Base-by-base conservation (phyloP, 1,284 basidiomycete species). In the Microbotryum violaceum region DNA sequence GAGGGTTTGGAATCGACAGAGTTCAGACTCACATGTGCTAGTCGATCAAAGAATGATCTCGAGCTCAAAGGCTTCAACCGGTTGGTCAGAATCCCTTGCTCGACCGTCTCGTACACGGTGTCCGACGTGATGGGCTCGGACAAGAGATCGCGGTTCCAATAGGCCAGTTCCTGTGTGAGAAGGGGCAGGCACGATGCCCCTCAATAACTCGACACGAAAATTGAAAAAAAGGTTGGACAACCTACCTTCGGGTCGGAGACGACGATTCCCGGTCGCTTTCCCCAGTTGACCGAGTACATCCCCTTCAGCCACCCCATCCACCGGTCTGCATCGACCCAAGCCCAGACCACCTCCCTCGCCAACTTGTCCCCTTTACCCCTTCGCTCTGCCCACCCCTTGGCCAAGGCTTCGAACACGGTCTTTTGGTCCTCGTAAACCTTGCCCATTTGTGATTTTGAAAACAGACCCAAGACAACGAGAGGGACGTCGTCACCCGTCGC, bases 251-350 rank as follows among this genome's bases (percentile, higher is more conserved):
- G 89, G 75, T 94, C 87, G 1, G 87, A 81, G 56, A 96, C 81
- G 20, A 93, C 80, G 14, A 91, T 79, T 6, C 75, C 75, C 0
- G 86, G 82, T 57, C 82, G 77, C 16, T 80, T 78, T 50, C 47
- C 75, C 25, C 70, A 72, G 59, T 77, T 77, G 64, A 89, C 77
- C 1, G 85, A 85, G 74, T 93, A 94, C 82, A 89, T 90, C 67
- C 83, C 85, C 79, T 87, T 89, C 75, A 93, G 77, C 90, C 90
- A 94, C 58, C 82, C 84, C 21, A 76, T 79, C 90, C 91, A 93
- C 73, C 80, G 81, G 27, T 83, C 83, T 0, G 78, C 82, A 71
- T 94, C 88, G 82, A 93, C 91, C 83, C 85, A 89, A 9, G 85
- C 81, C 75, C 92, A 94, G 57, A 91, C 82, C 0, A 93, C 85